These are phyloP conservation scores for Byssoonygena ceratinophila DNA, from an alignment of 2,329 filamentous ascomycete species.

Conservation along the genomic window DNA sequence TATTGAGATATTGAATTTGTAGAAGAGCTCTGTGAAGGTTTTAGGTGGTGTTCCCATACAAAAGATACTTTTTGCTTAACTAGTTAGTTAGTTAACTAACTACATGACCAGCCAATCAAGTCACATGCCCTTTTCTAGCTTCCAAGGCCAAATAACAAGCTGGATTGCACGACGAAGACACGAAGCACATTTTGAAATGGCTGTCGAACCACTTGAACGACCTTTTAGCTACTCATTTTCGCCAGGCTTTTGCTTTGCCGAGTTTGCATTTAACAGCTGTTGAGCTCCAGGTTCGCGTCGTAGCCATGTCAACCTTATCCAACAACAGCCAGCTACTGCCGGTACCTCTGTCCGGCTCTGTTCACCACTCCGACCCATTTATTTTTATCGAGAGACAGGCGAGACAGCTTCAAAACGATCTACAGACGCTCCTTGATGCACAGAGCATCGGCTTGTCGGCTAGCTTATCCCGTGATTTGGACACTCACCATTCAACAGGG, in stretches of 20 bases:
- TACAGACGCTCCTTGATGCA: slow-evolving; percentile 51
- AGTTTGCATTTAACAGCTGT: background rate
- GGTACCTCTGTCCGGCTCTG: slow-evolving; percentile 25
- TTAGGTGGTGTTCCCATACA: no score
- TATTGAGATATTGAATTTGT: no score
- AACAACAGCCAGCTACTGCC: slow-evolving; percentile 17
- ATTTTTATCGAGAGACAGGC: slow-evolving; percentile 44
- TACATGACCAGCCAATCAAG: slow-evolving; percentile 5
- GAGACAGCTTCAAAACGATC: slow-evolving; percentile 45
- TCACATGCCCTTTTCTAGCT: background rate
- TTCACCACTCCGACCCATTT: slow-evolving; percentile 34
- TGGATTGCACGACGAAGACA: background rate
- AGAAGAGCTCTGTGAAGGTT: no score
- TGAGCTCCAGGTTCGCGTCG: background rate
- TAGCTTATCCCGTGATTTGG: slow-evolving; percentile 35
- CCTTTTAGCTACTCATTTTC: background rate
- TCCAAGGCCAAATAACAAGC: no score
- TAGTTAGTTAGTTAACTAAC: no score
- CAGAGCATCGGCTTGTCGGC: slow-evolving; percentile 49
- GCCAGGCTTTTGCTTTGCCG: background rate
- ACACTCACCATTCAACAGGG: slow-evolving; percentile 39
- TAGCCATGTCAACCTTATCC: slow-evolving; percentile 5
- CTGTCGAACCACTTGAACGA: background rate
- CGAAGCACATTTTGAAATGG: background rate
- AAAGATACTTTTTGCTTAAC: no score